Conservation (phyloP, 2,329 filamentous ascomycete species). For the Ramichloridium luteum region DNA sequence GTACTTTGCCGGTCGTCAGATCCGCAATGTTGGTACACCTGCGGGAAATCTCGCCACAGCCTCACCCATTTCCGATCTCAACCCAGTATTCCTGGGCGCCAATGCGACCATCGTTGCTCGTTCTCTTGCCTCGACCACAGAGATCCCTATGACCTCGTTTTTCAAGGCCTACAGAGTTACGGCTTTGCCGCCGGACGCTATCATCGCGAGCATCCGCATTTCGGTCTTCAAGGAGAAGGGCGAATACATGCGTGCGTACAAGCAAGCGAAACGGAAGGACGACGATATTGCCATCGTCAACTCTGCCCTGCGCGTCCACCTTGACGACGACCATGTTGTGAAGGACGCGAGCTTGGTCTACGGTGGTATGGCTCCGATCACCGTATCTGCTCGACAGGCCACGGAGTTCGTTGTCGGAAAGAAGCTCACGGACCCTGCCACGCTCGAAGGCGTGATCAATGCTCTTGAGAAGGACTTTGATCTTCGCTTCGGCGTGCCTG, state of each 20-base stretch:
- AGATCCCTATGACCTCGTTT: constrained; percentile 86
- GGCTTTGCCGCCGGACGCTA: constrained; percentile 64
- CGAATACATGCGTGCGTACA: constrained; percentile 82
- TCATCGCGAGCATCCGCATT: constrained; percentile 80
- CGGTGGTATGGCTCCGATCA: constrained; percentile 88
- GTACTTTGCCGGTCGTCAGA: constrained; percentile 90
- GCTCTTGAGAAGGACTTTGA: constrained; percentile 84
- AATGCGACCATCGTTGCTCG: constrained; percentile 73
- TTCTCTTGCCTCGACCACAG: constrained; percentile 57
- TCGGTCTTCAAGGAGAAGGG: constrained; percentile 61
- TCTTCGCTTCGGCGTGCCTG: constrained; percentile 78
- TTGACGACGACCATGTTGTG: constrained; percentile 59
- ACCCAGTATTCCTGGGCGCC: constrained; percentile 82
- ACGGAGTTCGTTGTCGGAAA: constrained; percentile 64
- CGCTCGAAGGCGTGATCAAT: constrained; percentile 80
- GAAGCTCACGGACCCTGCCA: constrained; percentile 65
- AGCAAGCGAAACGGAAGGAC: constrained; percentile 93
- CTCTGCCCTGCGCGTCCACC: constrained; percentile 61
- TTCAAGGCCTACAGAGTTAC: constrained; percentile 87
- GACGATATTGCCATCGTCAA: constrained; percentile 98
- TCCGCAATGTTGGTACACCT: constrained; percentile 92
- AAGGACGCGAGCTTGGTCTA: constrained; percentile 71
- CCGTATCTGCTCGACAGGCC: constrained; percentile 71
- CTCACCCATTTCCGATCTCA: constrained; percentile 91
- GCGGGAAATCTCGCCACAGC: constrained; percentile 91